Evolutionary conservation across 257 asterid species (phyloP).

Genomic region (Ajuga chamaepitys): DNA sequence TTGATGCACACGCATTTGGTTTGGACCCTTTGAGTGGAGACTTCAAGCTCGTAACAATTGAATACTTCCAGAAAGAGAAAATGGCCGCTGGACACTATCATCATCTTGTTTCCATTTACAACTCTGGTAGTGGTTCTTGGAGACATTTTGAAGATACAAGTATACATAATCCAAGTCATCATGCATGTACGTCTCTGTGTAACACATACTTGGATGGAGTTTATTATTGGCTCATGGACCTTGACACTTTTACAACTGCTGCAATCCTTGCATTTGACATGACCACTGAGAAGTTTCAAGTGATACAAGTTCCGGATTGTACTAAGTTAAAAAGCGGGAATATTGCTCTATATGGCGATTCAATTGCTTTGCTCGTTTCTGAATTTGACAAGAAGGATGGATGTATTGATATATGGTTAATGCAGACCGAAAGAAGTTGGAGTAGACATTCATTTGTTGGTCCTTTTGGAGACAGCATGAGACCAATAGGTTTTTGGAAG

Average conservation of each 20-base stretch:
- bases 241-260: conserved; percentile 2
- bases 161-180: conserved; percentile 15
- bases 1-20: conserved; percentile 34
- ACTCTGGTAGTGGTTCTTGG: conserved; percentile 34
- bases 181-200: conserved; percentile 20
- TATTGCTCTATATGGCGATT: conserved; percentile 27
- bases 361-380: conserved; percentile 28
- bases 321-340: conserved; percentile 19
- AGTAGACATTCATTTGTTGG: conserved; percentile 17
- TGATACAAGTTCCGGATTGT: conserved; percentile 23
- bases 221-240: conserved; percentile 37
- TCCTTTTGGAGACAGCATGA: conserved; percentile 32
- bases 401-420: conserved; percentile 31
- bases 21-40: conserved; percentile 24
- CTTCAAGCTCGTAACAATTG: conserved; percentile 35
- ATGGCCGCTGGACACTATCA: conserved; percentile 13
- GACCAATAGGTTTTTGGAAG: conserved; percentile 39
- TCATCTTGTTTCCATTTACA: conserved; percentile 28
- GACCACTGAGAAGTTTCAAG: conserved; percentile 25
- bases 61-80: conserved; percentile 22
- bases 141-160: conserved; percentile 25
- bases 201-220: conserved; percentile 37
- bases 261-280: conserved; percentile 35
- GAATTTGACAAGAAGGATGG: conserved; percentile 13
- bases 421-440: conserved; percentile 33